Evolutionary conservation across 1,139 yeast genomes (phyloP).

Genomic region (Pichia sp.): DNA sequence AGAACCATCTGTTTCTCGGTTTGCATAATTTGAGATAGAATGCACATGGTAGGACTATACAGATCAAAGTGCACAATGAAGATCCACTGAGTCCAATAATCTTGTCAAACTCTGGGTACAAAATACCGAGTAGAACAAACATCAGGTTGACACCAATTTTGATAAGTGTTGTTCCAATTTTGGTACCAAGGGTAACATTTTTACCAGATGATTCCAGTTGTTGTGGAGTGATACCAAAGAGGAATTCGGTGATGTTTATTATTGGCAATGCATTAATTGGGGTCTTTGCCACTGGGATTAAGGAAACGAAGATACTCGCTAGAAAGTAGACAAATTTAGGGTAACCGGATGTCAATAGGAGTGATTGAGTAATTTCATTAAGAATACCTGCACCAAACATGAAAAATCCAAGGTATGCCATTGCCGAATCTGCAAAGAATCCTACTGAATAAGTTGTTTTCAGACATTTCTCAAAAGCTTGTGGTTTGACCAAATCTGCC

Average conservation of each 20-base stretch:
- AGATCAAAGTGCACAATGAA: conserved; percentile 48
- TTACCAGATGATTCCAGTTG: conserved; percentile 17
- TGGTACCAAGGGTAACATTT: conserved; percentile 9
- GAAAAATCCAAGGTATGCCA: conserved; percentile 50
- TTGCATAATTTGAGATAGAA: conserved; percentile 36
- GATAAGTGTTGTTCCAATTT: conserved; percentile 21
- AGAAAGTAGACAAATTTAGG: conserved; percentile 45
- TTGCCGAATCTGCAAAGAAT: conserved; percentile 42
- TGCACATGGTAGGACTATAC: conserved; percentile 49
- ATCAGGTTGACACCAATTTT: conserved; percentile 43
- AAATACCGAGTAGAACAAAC: conserved; percentile 43
- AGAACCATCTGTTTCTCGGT: conserved; percentile 21
- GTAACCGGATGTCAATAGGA: conserved; percentile 44
- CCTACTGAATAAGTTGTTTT: conserved; percentile 37
- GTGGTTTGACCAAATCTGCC: conserved; percentile 51
- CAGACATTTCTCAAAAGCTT: conserved; percentile 26
- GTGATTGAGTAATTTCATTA: conserved; percentile 49
- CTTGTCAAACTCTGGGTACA: conserved; percentile 54
- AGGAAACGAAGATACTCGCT: conserved; percentile 43
- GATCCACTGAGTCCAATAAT: conserved; percentile 53
- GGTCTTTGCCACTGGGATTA: conserved; percentile 52
- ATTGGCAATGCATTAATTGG: conserved; percentile 56
- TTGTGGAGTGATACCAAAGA: conserved; percentile 37
- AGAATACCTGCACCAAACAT: conserved; percentile 50
- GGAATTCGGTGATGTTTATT: conserved; percentile 40